phyloP scores from a whole-genome alignment of 2,329 filamentous ascomycete species.

The Incumbomyces delicatus region DNA sequence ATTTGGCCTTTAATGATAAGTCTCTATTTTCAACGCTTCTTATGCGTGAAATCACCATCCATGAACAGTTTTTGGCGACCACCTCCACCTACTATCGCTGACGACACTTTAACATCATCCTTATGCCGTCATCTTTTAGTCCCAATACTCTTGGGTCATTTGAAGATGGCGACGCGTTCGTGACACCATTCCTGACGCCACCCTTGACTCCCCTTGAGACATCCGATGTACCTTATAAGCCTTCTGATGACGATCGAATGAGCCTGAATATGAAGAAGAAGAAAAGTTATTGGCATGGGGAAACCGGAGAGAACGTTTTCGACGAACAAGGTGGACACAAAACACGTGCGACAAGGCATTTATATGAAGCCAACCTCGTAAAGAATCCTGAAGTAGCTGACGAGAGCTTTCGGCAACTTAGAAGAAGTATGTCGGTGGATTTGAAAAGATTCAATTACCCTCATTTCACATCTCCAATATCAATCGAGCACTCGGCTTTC shows the following conservation, averaged over 20 bases:
- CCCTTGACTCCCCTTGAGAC: constrained; percentile 11
- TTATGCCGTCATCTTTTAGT: background rate
- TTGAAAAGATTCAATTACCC: background rate
- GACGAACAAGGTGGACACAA: background rate
- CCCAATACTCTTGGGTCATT: background rate
- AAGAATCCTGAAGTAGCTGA: too few species aligned
- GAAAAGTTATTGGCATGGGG: constrained; percentile 1
- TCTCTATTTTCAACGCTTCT: too few species aligned
- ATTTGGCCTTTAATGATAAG: too few species aligned
- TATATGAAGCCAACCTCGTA: too few species aligned
- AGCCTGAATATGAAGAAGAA: constrained; percentile 19
- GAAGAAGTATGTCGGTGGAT: background rate
- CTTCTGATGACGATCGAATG: constrained; percentile 10
- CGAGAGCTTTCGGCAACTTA: too few species aligned
- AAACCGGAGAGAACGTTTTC: background rate
- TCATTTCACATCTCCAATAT: too few species aligned
- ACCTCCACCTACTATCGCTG: background rate
- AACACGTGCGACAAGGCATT: too few species aligned
- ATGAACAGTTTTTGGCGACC: too few species aligned
- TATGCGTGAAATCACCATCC: too few species aligned
- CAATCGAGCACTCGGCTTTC: too few species aligned
- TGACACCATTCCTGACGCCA: constrained; percentile 12
- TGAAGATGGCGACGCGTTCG: background rate
- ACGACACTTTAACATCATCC: background rate
- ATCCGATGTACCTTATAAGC: constrained; percentile 15